Base-by-base conservation (phyloP, 1,284 basidiomycete species). In the Coriolopsis trogii region DNA sequence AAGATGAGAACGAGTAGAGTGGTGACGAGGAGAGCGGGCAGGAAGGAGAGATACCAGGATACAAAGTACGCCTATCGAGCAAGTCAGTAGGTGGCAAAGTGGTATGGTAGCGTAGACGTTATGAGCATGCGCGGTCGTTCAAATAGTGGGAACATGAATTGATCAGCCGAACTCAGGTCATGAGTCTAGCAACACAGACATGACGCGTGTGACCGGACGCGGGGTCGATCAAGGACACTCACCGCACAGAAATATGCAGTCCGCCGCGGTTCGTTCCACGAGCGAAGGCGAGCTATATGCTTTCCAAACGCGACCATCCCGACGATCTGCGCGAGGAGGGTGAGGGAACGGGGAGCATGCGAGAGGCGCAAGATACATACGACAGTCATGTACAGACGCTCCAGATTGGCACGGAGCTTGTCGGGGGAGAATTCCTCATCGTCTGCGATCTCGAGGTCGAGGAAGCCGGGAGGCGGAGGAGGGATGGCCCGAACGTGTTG, bases 231-330 rank as follows among this genome's bases (percentile, higher is more conserved):
- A 16, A 33, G 28, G 9, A 31, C 1, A 58, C 70, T 46, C 39
- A 72, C 71, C 0, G 62, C 58, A 41, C 70, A 71, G 58, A 76
- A 83, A 3, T 63, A 54, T 6, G 62, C 62, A 1, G 79, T 80
- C 3, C 81, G 65, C 24, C 62, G 55, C 2, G 72, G 66, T 60
- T 82, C 80, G 54, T 74, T 70, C 81, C 81, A 83, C 0, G 74
- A 75, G 28, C 77, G 73, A 5, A 84, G 56, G 7, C 80, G 67
- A 6, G 68, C 67, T 26, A 80, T 63, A 55, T 84, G 80, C 53
- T 78, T 75, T 4, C 67, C 56, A 44, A 76, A 74, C 0, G 72
- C 71, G 4, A 75, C 70, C 12, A 74, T 49, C 0, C 74, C 71
- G 15, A 80, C 68, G 7, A 77, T 74, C 67, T 69, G 29, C 28